phyloP scores from a whole-genome alignment of 2,329 filamentous ascomycete species.

The Hypoxylon sp. region DNA sequence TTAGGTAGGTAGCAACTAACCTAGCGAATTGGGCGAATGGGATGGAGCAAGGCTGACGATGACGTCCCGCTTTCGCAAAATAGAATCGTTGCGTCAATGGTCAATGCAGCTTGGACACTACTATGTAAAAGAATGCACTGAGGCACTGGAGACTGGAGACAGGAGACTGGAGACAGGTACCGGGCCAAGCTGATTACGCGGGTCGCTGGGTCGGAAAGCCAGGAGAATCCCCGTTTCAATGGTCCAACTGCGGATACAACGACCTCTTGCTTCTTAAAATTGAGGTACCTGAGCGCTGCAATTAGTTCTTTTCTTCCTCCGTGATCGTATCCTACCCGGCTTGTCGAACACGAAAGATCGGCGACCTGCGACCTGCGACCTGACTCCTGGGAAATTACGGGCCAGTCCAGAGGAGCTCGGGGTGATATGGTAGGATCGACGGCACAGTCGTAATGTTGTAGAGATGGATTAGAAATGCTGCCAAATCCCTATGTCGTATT shows the following conservation, averaged over 20 bases:
- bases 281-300: background rate
- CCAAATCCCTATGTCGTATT: conserved; percentile 28
- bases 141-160: too few relatives aligned
- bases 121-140: too few relatives aligned
- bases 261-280: background rate
- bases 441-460: conserved; percentile 29
- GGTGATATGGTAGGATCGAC: conserved; percentile 36
- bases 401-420: conserved; percentile 26
- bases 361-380: conserved; percentile 30
- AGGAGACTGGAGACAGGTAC: conserved; percentile 24
- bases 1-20: background rate
- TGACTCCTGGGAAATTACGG: conserved; percentile 29
- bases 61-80: conserved; percentile 42
- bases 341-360: conserved; percentile 32
- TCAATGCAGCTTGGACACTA: conserved; percentile 1
- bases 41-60: conserved; percentile 26
- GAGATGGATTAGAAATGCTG: conserved; percentile 27
- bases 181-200: conserved; percentile 31
- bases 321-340: conserved; percentile 29
- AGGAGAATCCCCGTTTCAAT: conserved; percentile 25
- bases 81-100: conserved; percentile 43
- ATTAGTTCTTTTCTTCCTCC: conserved; percentile 8
- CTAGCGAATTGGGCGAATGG: conserved; percentile 22
- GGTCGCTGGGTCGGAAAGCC: conserved; percentile 26
- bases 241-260: conserved; percentile 18